A percentile compares a stretch with the other conserved stretches of the same genome.
Evolutionary conservation across 768 basidiomycete species (phyloP).

Genomic region (Cystofilobasidium macerans): DNA sequence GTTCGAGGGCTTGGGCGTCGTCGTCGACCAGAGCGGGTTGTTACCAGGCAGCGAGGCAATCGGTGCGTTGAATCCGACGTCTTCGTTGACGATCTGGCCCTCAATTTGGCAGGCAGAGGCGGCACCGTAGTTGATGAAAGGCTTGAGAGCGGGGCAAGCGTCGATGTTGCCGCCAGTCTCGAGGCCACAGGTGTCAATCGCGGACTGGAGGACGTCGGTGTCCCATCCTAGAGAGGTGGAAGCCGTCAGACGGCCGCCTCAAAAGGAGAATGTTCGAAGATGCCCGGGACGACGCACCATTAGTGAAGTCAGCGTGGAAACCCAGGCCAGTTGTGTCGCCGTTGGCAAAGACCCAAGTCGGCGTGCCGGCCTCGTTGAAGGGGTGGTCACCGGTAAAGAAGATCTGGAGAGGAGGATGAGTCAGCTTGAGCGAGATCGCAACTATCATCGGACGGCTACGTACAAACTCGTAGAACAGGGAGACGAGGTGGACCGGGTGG

Average conservation of each 20-base stretch:
- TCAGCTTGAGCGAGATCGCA: conserved; percentile 29
- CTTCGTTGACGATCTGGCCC: conserved; percentile 36
- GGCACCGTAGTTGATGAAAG: conserved; percentile 32
- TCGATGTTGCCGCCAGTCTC: background rate
- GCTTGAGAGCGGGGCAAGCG: conserved; percentile 34
- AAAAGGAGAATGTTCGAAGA: background rate
- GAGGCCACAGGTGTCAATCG: background rate
- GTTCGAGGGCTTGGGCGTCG: conserved; percentile 24
- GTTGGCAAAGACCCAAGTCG: background rate
- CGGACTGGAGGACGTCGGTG: background rate
- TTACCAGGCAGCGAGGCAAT: conserved; percentile 35
- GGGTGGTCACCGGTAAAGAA: conserved; percentile 5
- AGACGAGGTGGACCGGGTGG: conserved; percentile 35
- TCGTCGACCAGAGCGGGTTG: conserved; percentile 18
- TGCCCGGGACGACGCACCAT: conserved; percentile 36
- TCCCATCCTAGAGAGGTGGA: background rate
- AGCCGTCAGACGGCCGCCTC: background rate
- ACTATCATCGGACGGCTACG: conserved; percentile 34
- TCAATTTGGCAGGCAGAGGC: conserved; percentile 32
- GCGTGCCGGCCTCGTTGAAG: background rate
- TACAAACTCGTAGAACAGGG: conserved; percentile 40
- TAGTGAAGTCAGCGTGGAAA: conserved; percentile 37
- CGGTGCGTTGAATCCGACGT: conserved; percentile 33
- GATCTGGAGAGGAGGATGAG: conserved; percentile 11
- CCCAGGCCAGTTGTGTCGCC: conserved; percentile 23